Evolutionary conservation across 2,329 filamentous ascomycete species (phyloP), one percentile per base, ranked within the genome.

Genomic region (Fusarium euwallaceae): DNA sequence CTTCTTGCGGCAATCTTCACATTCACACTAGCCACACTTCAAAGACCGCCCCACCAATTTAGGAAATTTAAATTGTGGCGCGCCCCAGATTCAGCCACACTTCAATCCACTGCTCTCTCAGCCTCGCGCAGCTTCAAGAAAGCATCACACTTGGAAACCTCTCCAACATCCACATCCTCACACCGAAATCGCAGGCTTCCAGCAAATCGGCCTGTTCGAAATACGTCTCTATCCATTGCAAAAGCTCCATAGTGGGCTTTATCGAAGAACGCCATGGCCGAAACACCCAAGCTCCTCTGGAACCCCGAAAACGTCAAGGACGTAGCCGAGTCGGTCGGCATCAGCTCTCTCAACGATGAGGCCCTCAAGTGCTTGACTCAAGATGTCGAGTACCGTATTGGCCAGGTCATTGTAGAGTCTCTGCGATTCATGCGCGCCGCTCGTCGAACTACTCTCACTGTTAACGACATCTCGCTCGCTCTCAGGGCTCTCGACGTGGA

Each of bases 241-340:
- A 66, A 34, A 36, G 64, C 67, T 64, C 60, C 55, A 4, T 3
- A 9, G 41, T 56, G 55, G 56, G 59, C 65, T 56, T 56, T 32
- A 34, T 9, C 27, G 24, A n/a, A 37, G 43, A 60, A 60, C 69
- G 67, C 56, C 79, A 84, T 84, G 83, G 81, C 78, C 78, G 84
- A 84, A 61, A 79, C 79, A 51, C 83, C 86, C n/a, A 87, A 87
- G 80, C 87, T 92, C 29, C 92, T 98, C 77, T 98, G 97, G 97
- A 98, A 98, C 81, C 92, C 94, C 20, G 97, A 99, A 79, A 98
- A 98, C 78, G 94, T 99, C 78, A 92, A 92, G 78, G 97, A 99
- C 82, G 95, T 98, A 71, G 96, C 97, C 76, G 97, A 99, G 83
- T 98, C 97, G 2, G 94, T 98, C 58, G 97, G 97, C 67, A 95